These are phyloP conservation scores for Aaosphaeria pasadenensis DNA, from an alignment of 2,329 filamentous ascomycete species.

Conservation along the genomic window DNA sequence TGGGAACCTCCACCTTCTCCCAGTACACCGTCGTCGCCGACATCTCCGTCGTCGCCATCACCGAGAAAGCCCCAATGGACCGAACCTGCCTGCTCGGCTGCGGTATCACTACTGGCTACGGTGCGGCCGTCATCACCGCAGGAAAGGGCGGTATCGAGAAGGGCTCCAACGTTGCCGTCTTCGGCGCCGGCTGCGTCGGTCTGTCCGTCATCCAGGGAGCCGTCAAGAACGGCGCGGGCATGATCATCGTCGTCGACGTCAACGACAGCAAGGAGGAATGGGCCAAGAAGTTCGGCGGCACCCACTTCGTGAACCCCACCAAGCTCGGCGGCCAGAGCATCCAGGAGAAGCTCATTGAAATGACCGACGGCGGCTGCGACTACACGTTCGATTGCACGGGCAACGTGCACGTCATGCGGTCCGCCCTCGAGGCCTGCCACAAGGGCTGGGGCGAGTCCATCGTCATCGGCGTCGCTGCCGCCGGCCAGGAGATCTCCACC, in stretches of 20 bases:
- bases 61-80: conserved; percentile 88
- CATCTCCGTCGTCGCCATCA: conserved; percentile 95
- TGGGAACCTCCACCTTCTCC: conserved; percentile 98
- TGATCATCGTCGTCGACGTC: conserved; percentile 76
- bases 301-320: conserved; percentile 89
- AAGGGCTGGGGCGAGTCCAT: conserved; percentile 99
- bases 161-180: conserved; percentile 85
- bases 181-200: conserved; percentile 94
- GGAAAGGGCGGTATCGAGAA: conserved; percentile 68
- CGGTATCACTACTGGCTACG: conserved; percentile 98
- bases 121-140: conserved; percentile 89
- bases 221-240: conserved; percentile 74
- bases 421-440: conserved; percentile 94
- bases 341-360: conserved; percentile 89
- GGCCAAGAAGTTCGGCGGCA: conserved; percentile 92
- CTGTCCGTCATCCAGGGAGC: conserved; percentile 93
- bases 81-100: conserved; percentile 93
- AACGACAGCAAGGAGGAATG: conserved; percentile 91
- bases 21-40: conserved; percentile 99
- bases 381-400: conserved; percentile 99
- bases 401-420: conserved; percentile 93
- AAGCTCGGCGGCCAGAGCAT: conserved; percentile 69
- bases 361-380: conserved; percentile 97
- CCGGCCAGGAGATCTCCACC: conserved; percentile 92
- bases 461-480: conserved; percentile 94